Evolutionary conservation across 495 filamentous ascomycete genomes (phyloP), one percentile per base, ranked within the genome.

Genomic region (Evansstolkia leycettana): DNA sequence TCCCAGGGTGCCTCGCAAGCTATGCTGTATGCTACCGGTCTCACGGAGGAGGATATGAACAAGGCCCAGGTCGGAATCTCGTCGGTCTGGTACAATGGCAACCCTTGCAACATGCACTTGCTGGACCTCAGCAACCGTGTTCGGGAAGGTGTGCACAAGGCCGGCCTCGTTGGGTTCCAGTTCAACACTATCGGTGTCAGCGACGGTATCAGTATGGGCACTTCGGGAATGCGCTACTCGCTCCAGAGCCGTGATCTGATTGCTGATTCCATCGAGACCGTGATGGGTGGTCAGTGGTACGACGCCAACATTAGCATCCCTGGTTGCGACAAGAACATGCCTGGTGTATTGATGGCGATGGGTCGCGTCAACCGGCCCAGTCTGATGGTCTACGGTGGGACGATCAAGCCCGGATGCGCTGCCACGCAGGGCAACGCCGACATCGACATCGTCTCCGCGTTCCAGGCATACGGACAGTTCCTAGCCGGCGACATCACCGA

Each of bases 291-390:
- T 9, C 90, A 98, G 68, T 98, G 90, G 92, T 98, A 98, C 55
- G 90, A 98, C 59, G 90, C 83, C 51, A 96, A 96, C 55, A 84
- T 98, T 53, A 92, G 84, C 13, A 83, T 98, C 47, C 90, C 90
- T n/a, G 90, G 90, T 27, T 98, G 90, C 59, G 92, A 98, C 70
- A 98, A 98, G 78, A 98, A 98, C 62, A 95, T 98, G 92, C 90
- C 90, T 5, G 90, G 90, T 62, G 90, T 95, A 24, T 62, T 95
- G 40, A 98, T 98, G 67, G 92, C 90, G 28, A 95, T 95, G 90
- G 90, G 85, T 18, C 72, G 90, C 32, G 76, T 94, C 48, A 96
- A 98, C 65, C 69, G 90, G 34, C 90, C 90, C 17, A 83, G 80
- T 40, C 54, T 98, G 45, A 96, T 98, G 92, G 82, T 98, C 14